A percentile compares a stretch with the other conserved stretches of the same genome.
Conservation (phyloP, 345 rosid species). For the Rubroshorea leprosula region DNA sequence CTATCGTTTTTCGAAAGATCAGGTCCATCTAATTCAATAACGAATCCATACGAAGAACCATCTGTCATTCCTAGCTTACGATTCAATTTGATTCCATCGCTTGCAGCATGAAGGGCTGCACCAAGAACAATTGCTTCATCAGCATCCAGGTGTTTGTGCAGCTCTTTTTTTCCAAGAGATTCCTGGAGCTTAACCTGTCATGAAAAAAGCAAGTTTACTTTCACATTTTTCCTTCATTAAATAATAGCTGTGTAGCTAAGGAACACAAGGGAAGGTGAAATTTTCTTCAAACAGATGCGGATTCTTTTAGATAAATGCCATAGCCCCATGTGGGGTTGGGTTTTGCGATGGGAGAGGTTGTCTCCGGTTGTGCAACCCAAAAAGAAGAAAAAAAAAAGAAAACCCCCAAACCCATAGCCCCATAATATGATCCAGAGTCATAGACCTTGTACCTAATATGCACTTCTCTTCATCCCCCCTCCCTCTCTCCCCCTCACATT, state of each 20-base stretch:
- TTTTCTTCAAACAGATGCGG: too few species aligned
- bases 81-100: conserved; percentile 96
- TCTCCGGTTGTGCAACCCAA: too few species aligned
- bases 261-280: too few species aligned
- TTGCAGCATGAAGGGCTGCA: conserved; percentile 89
- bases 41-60: conserved; percentile 83
- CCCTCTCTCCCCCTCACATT: neutral
- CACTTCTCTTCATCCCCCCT: neutral
- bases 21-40: conserved; percentile 75
- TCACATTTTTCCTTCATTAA: too few species aligned
- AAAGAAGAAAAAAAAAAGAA: too few species aligned
- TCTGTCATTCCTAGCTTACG: conserved; percentile 94
- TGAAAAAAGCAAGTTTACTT: conserved; percentile 3
- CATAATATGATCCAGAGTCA: too few species aligned
- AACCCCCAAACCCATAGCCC: too few species aligned
- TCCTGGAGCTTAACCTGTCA: conserved; percentile 88
- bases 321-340: too few species aligned
- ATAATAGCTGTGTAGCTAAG: too few species aligned
- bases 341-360: too few species aligned
- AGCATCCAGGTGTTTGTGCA: conserved; percentile 97
- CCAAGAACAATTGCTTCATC: conserved; percentile 99
- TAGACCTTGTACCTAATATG: conserved; percentile 8
- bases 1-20: conserved; percentile 60
- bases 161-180: conserved; percentile 78
- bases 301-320: too few species aligned